Conservation (phyloP, 306 rosid species). For the Prosopis cineraria region DNA sequence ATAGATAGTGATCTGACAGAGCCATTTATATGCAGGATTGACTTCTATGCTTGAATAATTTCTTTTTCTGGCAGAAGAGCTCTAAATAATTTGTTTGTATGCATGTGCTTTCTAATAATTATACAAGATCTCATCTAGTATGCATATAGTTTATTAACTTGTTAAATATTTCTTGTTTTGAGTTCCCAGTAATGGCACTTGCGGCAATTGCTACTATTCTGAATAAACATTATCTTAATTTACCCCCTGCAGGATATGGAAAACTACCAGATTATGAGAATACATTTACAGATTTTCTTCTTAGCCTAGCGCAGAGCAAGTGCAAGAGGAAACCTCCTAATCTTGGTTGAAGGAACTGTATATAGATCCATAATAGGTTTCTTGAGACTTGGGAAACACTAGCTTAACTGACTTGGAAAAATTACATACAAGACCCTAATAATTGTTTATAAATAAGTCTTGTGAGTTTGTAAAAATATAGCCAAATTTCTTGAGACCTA, state of each 20-base stretch:
- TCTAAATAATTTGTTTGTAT: background rate
- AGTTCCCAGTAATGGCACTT: background rate
- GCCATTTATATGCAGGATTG: background rate
- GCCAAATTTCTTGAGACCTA: too few relatives aligned
- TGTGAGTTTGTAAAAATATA: too few relatives aligned
- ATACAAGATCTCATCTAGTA: background rate
- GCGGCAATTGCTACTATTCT: background rate
- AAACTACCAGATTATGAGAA: slow-evolving; percentile 43
- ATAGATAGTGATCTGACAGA: background rate
- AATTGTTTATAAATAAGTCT: too few relatives aligned
- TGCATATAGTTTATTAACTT: background rate
- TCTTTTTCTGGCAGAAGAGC: background rate
- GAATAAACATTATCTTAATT: background rate
- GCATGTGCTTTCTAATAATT: background rate
- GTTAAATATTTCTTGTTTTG: background rate
- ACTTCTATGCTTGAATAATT: background rate
- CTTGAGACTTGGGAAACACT: slow-evolving; percentile 29
- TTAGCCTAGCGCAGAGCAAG: slow-evolving; percentile 37
- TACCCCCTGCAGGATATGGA: slow-evolving; percentile 39
- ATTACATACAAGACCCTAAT: too few relatives aligned
- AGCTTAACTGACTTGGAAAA: too few relatives aligned
- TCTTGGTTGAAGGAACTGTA: background rate
- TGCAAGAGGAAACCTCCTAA: slow-evolving; percentile 23
- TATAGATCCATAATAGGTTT: slow-evolving; percentile 29
- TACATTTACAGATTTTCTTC: slow-evolving; percentile 36